Evolutionary conservation across 1,284 basidiomycete species (phyloP), one percentile per base, ranked within the genome.

Genomic region (Ceratobasidium sp.): DNA sequence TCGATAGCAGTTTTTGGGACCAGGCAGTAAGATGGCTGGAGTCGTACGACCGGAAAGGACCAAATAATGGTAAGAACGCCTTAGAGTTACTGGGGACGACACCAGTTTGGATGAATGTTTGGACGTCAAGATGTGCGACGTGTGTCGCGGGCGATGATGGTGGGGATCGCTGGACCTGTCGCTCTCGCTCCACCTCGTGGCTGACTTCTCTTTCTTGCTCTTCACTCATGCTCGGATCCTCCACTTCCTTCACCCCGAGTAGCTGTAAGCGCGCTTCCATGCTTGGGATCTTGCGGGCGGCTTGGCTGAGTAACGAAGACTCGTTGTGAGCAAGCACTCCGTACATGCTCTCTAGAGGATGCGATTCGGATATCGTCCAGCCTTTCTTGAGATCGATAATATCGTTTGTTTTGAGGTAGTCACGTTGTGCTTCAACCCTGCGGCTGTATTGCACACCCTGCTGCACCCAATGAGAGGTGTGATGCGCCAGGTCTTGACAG

Each of bases 151-250:
- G 43, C 18, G 6, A 9, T 18, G 26, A 9, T 28, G 32, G 62
- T 9, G 54, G 1, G 21, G 73, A 72, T 11, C 54, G 41, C 41
- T 74, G n/a, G n/a, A 74, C 47, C 49, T 73, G 41, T 18, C 21
- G 55, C 57, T 74, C 41, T 32, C n/a, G 28, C 30, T 74, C 73
- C 18, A 74, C 28, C 57, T 74, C 73, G 47, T 49, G 46, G 11
- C 73, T 76, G 1, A 86, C 78, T 74, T 87, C 85, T 21, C 84
- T 78, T 63, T 87, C 86, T 73, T 87, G 85, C 72, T 86, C 86
- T 74, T 87, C 85, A 4, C 82, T 82, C 72, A 84, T 75, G 14
- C 73, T 67, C 0, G 75, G 46, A 38, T 79, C 75, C 0, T 63
- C 32, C 8, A 80, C 32, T 0, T 75, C 62, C 2, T 21, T 55